phyloP scores from a whole-genome alignment of 805 yeast species.

The Ogataea polymorpha region DNA sequence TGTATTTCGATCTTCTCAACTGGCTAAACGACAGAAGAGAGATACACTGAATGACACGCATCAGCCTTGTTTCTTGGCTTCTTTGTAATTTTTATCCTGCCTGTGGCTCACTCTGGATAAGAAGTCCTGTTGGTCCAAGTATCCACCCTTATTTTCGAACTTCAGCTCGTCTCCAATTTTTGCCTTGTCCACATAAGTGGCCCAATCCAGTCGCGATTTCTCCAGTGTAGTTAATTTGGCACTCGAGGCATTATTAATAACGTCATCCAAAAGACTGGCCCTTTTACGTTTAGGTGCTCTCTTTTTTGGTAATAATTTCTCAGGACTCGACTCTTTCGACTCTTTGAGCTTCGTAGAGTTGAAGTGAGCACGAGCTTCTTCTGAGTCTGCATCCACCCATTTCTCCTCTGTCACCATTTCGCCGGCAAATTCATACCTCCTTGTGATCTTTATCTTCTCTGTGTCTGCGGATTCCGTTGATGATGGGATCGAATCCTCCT shows the following conservation, averaged over 20 bases:
- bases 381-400: conserved; percentile 70
- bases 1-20: conserved; percentile 77
- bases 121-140: conserved; percentile 87
- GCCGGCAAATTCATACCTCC: conserved; percentile 89
- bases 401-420: conserved; percentile 74
- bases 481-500: not conserved
- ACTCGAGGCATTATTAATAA: conserved; percentile 63
- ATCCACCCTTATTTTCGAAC: conserved; percentile 84
- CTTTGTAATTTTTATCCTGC: conserved; percentile 48
- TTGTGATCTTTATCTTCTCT: conserved; percentile 58
- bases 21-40: conserved; percentile 61
- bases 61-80: conserved; percentile 28
- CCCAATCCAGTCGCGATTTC: conserved; percentile 93
- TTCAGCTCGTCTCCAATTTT: conserved; percentile 81
- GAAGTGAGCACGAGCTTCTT: conserved; percentile 82
- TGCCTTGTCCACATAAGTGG: conserved; percentile 82
- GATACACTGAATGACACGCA: not conserved
- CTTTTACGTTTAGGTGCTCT: conserved; percentile 56
- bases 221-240: conserved; percentile 87
- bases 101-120: conserved; percentile 67
- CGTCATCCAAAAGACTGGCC: conserved; percentile 73
- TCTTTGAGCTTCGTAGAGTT: conserved; percentile 40
- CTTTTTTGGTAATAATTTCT: conserved; percentile 8
- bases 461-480: conserved; percentile 27
- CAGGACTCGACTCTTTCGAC: conserved; percentile 3